Conservation (phyloP, 805 yeast species). For the Dipodascopsis uninucleata region DNA sequence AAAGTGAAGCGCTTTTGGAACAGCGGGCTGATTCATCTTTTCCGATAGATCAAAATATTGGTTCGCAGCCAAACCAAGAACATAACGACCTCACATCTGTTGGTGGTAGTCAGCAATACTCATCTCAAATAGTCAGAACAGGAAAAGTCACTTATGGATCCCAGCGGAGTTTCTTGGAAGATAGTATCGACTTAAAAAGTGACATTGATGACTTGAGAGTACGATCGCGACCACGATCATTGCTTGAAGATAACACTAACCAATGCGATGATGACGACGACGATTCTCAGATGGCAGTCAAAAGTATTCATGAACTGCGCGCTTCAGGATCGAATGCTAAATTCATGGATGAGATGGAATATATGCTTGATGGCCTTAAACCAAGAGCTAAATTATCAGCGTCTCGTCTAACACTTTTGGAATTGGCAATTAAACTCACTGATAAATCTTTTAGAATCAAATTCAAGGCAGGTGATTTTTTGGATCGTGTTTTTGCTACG, state of each 20-base stretch:
- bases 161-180: constrained; percentile 21
- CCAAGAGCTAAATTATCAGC: constrained; percentile 4
- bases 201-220: background rate
- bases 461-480: constrained; percentile 20
- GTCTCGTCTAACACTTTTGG: constrained; percentile 14
- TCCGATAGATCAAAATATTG: no score
- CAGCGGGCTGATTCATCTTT: no score
- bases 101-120: no score
- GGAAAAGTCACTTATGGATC: constrained; percentile 21
- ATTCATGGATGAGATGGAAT: constrained; percentile 28
- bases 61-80: no score
- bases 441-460: constrained; percentile 18
- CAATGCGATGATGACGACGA: constrained; percentile 6
- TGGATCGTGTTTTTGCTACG: constrained; percentile 7
- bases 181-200: background rate
- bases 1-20: no score
- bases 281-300: constrained; percentile 7
- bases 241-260: background rate
- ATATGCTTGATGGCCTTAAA: constrained; percentile 24
- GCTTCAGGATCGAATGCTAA: constrained; percentile 28
- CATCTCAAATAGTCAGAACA: constrained; percentile 3
- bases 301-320: constrained; percentile 28
- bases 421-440: constrained; percentile 18
- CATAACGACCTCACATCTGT: no score
- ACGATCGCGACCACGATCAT: background rate